Base-by-base conservation (phyloP, 2,329 filamentous ascomycete genomes). In the Ilyonectria robusta region DNA sequence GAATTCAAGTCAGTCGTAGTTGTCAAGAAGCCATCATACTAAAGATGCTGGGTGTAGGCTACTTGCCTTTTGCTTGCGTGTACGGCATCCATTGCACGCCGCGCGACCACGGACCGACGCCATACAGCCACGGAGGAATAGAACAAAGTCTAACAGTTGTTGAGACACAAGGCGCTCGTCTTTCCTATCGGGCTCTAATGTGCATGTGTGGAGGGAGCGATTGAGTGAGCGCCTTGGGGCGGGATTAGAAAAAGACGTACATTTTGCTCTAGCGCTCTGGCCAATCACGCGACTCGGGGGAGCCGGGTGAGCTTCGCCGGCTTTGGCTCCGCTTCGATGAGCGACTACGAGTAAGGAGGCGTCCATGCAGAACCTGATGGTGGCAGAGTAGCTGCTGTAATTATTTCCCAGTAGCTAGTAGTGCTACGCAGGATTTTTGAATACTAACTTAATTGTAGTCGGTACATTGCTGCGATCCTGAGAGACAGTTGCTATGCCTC, bases 1-100 rank as follows among this genome's bases (percentile, higher is more conserved):
- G 19, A 21, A 47, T 15, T 9, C n/a, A 15, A 11, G 62, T 51
- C 19, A 59, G 21, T 23, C 31, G 1, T n/a, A 21, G 21, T 13
- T 26, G 29, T 26, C 6, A 26, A 9, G 29, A 13, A 17, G 23
- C 33, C 26, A 37, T 17, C 35, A 15, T 47, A 23, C 6, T 23
- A 7, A 21, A 47, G 8, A 33, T 13, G 21, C 11, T 26, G n/a
- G 29, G 23, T 17, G 26, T 48, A 7, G 17, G 10, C 15, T 15
- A 33, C 37, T 26, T n/a, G 70, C 71, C 69, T 73, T 73, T 63
- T 71, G 71, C 57, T 73, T 73, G 31, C 70, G 59, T 17, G 66
- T 40, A n/a, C 71, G 71, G 50, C 71, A 73, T 8, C 60, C 66
- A 19, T 69, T 68, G 56, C 71, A 73, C 2, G 71, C 71, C 6